Evolutionary conservation across 2,329 filamentous ascomycete species (phyloP), one percentile per base, ranked within the genome.

Genomic region (Amphichorda felina): DNA sequence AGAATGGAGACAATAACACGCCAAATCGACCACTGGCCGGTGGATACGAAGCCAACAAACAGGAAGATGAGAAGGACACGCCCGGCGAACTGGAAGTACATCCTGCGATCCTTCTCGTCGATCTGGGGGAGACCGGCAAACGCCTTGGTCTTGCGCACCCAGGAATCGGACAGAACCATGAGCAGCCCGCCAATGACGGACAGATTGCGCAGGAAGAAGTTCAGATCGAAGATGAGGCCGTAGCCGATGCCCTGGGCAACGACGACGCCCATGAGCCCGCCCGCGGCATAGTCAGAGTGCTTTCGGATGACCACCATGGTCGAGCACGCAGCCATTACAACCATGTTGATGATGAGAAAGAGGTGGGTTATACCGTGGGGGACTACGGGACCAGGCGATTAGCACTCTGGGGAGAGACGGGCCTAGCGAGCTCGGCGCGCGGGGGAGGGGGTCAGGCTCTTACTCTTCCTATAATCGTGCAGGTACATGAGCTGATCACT

Each of bases 71-170:
- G 71, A 45, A 98, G 72, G 25, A 98, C 85, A 48, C 91, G 81
- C 25, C 91, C 91, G 46, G 91, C 91, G 42, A 98, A 80, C 75
- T 96, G 91, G 66, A 98, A 93, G 72, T 98, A 98, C 89, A 96
- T 96, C 75, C 96, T 98, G 64, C 88, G 84, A 61, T 98, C 91
- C 77, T 96, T 96, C 71, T 98, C 91, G 56, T 96, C 91, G 36
- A 98, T 75, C 60, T 85, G 77, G 33, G 91, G 91, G 36, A 98
- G 73, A 33, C 91, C 91, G 33, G 91, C 91, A 43, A 94, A 94
- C 3, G 88, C 89, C 66, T 95, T 94, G 59, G 79, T 84, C 77
- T 96, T 96, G 64, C 88, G 82, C 44, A 95, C 87, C 87, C 89
- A 96, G 39, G 85, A 94, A 65, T 98, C 91, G 28, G 88, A 95